Conservation (phyloP, 257 asterid genomes). For the Lavandula angustifolia region DNA sequence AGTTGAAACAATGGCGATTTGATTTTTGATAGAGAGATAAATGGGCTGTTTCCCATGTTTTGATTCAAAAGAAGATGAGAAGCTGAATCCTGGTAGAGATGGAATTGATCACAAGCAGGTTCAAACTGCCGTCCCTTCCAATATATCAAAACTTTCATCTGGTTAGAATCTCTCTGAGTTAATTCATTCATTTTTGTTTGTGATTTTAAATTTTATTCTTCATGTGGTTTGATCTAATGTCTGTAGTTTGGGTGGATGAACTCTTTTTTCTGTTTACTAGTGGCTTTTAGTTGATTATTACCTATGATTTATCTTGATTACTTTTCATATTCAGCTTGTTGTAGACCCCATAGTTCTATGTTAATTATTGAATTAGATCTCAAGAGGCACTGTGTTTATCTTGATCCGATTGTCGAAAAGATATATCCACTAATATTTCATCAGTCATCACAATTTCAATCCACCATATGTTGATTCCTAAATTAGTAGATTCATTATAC, state of each 20-base stretch:
- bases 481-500: too few species aligned
- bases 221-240: slow-evolving; percentile 53
- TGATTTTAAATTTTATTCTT: not conserved
- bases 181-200: not conserved
- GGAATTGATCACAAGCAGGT: slow-evolving; percentile 66
- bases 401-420: slow-evolving; percentile 33
- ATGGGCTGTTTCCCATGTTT: slow-evolving; percentile 99
- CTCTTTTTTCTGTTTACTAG: slow-evolving; percentile 25
- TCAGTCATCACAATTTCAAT: slow-evolving; percentile 24
- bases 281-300: slow-evolving; percentile 12
- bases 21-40: slow-evolving; percentile 38
- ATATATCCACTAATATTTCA: not conserved
- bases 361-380: slow-evolving; percentile 41
- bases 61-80: slow-evolving; percentile 82
- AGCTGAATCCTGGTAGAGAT: slow-evolving; percentile 56
- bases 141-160: slow-evolving; percentile 77
- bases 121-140: slow-evolving; percentile 52
- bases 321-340: slow-evolving; percentile 23
- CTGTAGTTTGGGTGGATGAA: slow-evolving; percentile 19
- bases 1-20: slow-evolving; percentile 34
- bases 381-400: slow-evolving; percentile 23
- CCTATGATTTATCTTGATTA: slow-evolving; percentile 26
- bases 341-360: slow-evolving; percentile 31
- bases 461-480: slow-evolving; percentile 19
- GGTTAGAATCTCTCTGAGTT: slow-evolving; percentile 46